Percentiles rank a stretch among this genome's conserved stretches.
Conservation (phyloP, 768 basidiomycete species). For the Lentinus tigrinus region DNA sequence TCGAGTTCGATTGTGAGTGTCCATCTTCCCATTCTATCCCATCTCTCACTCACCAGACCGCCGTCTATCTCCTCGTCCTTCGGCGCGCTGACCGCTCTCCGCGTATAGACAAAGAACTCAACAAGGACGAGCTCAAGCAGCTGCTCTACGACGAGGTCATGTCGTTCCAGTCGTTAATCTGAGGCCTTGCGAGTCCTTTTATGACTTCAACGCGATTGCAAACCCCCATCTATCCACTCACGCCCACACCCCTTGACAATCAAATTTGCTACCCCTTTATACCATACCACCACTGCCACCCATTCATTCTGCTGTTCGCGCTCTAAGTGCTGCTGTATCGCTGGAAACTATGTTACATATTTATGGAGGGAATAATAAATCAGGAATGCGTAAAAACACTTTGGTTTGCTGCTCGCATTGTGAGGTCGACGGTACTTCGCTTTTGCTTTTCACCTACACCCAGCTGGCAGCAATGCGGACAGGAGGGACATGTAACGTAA, state of each 20-base stretch:
- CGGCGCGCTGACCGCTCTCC: neutral
- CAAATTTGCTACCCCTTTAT: neutral
- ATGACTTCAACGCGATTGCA: constrained; percentile 8
- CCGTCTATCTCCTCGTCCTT: constrained; percentile 26
- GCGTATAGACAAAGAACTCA: constrained; percentile 55
- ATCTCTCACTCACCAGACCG: constrained; percentile 2
- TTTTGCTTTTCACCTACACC: too few species aligned
- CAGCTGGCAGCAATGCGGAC: neutral
- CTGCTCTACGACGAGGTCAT: constrained; percentile 83
- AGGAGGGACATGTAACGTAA: neutral
- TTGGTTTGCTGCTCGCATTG: neutral
- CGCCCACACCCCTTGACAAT: neutral
- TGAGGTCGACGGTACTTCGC: neutral
- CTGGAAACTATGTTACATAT: constrained; percentile 8
- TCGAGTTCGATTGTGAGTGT: constrained; percentile 81
- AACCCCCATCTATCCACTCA: neutral
- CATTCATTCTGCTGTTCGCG: too few species aligned
- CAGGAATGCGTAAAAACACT: neutral
- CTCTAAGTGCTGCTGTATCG: neutral
- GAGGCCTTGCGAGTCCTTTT: constrained; percentile 15
- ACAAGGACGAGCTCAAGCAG: constrained; percentile 75
- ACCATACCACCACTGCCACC: neutral
- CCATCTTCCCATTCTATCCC: neutral
- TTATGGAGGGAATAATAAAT: constrained; percentile 9
- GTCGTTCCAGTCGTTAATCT: constrained; percentile 68